Base-by-base conservation (phyloP, 2,329 filamentous ascomycete genomes). In the Clonostachys rosea region DNA sequence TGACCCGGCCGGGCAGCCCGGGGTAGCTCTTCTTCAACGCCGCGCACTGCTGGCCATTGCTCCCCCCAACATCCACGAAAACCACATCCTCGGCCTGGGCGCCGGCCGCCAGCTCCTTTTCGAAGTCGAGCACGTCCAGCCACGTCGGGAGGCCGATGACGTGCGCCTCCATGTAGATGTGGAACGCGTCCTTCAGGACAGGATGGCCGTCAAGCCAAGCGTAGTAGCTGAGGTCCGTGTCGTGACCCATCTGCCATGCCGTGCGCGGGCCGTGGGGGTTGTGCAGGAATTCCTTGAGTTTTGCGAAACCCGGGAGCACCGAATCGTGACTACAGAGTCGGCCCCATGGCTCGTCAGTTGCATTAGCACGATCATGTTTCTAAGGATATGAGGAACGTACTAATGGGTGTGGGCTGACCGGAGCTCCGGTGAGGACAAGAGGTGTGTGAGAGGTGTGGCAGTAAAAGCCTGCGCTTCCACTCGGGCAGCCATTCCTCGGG, bases 131-230 rank as follows among this genome's bases (percentile, higher is more conserved):
- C 20, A 47, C 54, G 41, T 50, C 49, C 7, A 59, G 49, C 57
- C 56, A 59, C 2, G 49, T 51, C 10, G 58, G 56, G 18, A 57
- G 47, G 10, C 50, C 46, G 18, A 54, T 46, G 16, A 54, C 54
- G 39, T 56, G 53, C 8, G 51, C 53, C 45, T 58, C 53, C 56
- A 61, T 59, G 48, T 57, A 60, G 13, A 48, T 47, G 40, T 59
- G 58, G 34, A 58, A 59, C 5, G 58, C 54, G 12, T 45, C 47
- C n/a, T 50, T 47, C 33, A 54, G 48, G 5, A 48, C 50, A 4
- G 53, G 53, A 30, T 54, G 47, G n/a, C 47, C 48, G 16, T 52
- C 47, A 4, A 55, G 33, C 53, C 52, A 56, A 2, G 48, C 48
- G 48, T 55, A 56, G 37, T 52, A 55, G 40, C 50, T 50, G 9